Conservation (phyloP, 164 flowering plant species). For the Piper betle region DNA sequence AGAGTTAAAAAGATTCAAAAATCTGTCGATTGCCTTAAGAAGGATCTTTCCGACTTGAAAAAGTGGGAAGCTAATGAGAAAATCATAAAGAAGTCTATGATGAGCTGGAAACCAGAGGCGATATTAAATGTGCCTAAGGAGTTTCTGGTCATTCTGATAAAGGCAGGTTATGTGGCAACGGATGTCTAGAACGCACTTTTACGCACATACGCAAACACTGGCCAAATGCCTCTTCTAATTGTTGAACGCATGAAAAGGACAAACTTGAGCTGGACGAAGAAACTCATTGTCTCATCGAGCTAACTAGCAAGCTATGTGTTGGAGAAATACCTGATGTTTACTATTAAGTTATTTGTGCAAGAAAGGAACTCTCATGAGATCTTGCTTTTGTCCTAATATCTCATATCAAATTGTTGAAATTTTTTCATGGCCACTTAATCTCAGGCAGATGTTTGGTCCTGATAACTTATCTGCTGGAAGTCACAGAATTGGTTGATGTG, state of each 20-base stretch:
- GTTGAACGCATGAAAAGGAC: slow-evolving; percentile 79
- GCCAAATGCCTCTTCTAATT: slow-evolving; percentile 70
- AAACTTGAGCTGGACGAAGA: slow-evolving; percentile 51
- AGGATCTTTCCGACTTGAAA: slow-evolving; percentile 51
- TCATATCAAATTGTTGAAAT: too few species aligned
- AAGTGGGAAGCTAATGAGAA: slow-evolving; percentile 49
- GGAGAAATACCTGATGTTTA: slow-evolving; percentile 34
- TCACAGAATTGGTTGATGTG: too few species aligned
- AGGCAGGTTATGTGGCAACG: slow-evolving; percentile 53
- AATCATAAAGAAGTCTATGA: slow-evolving; percentile 30
- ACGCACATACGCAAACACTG: slow-evolving; percentile 61
- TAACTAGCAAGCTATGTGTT: slow-evolving; percentile 60
- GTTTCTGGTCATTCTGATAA: slow-evolving; percentile 38
- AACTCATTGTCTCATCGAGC: slow-evolving; percentile 38
- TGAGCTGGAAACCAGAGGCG: slow-evolving; percentile 39
- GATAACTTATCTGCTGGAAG: too few species aligned
- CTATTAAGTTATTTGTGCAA: slow-evolving; percentile 3
- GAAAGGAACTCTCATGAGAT: too few species aligned
- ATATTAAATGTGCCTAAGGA: slow-evolving; percentile 49
- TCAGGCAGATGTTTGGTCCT: too few species aligned
- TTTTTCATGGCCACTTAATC: too few species aligned
- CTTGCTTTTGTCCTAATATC: too few species aligned
- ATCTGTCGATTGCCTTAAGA: slow-evolving; percentile 43
- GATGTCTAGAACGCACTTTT: slow-evolving; percentile 58
- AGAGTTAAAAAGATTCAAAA: slow-evolving; percentile 31